Evolutionary conservation across 305 asterid species (phyloP), one percentile per base, ranked within the genome.

Genomic region (Fraxinus platypoda): DNA sequence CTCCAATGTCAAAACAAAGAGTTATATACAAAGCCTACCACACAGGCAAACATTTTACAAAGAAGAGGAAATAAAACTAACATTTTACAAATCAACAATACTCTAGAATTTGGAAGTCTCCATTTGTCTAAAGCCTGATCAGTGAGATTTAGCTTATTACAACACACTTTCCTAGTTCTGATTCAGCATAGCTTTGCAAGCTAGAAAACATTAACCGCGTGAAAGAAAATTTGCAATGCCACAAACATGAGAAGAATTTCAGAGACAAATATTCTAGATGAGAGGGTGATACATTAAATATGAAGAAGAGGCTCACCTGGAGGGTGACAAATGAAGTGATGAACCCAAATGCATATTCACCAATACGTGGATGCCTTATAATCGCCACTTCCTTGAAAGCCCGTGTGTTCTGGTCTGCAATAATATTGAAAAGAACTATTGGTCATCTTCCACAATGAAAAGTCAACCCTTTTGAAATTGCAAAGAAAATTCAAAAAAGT

Each of bases 371-470:
- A 77, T 88, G 89, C 77, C 81, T 77, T 74, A 85, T 81, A 12
- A 88, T 83, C 25, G 89, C 89, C 62, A 88, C 90, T 80, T 87
- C 88, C 82, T 85, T 87, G 82, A 87, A 87, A 30, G 90, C 89
- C 3, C 80, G 86, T 1, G 89, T 77, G 49, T 84, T 82, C 70
- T 88, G 85, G 82, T 88, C 87, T 88, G 86, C 66, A 54, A 54
- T 54, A 54, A 54, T 54, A 54, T 54, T 54, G 9, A 54, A 41
- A n/a, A 1, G 66, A 54, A 54, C 57, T 13, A n/a, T n/a, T n/a
- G 25, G 25, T 19, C 66, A 54, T 54, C 66, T 17, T 54, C 25
- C 9, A 5, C 7, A n/a, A 54, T 17, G 25, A 2, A 19, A 54
- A 54, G 25, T 54, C 26, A n/a, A 54, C 3, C 66, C 8, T 4